phyloP scores from a whole-genome alignment of 306 rosid genomes.

The Pterocarpus santalinus region DNA sequence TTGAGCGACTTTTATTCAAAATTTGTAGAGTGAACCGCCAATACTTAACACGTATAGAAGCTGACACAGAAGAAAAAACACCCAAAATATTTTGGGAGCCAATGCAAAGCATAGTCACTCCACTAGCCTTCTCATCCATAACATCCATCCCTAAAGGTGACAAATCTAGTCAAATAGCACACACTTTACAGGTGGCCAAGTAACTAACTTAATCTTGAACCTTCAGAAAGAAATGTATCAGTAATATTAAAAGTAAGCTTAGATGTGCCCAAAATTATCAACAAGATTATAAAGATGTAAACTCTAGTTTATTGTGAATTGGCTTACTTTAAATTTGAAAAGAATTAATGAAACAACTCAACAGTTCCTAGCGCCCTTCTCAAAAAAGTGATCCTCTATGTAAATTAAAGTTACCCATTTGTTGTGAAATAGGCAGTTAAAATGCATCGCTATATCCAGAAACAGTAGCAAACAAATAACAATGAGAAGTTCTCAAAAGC shows the following conservation, averaged over 20 bases:
- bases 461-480: background rate
- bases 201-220: conserved; percentile 18
- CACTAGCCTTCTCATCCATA: conserved; percentile 27
- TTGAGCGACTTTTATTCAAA: conserved; percentile 20
- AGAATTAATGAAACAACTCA: background rate
- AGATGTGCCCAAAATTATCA: background rate
- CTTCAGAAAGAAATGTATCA: background rate
- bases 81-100: conserved; percentile 17
- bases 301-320: background rate
- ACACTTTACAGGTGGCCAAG: background rate
- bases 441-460: background rate
- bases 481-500: conserved; percentile 3
- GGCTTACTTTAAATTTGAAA: background rate
- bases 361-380: background rate
- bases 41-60: background rate
- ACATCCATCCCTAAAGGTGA: conserved; percentile 30
- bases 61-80: conserved; percentile 26
- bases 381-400: background rate
- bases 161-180: conserved; percentile 5
- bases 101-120: conserved; percentile 20
- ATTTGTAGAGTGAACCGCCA: conserved; percentile 16
- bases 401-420: no score
- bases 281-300: background rate
- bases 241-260: conserved; percentile 1
- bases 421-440: background rate